phyloP scores from a whole-genome alignment of 1,139 yeast species.

The Fermentozyma sake region DNA sequence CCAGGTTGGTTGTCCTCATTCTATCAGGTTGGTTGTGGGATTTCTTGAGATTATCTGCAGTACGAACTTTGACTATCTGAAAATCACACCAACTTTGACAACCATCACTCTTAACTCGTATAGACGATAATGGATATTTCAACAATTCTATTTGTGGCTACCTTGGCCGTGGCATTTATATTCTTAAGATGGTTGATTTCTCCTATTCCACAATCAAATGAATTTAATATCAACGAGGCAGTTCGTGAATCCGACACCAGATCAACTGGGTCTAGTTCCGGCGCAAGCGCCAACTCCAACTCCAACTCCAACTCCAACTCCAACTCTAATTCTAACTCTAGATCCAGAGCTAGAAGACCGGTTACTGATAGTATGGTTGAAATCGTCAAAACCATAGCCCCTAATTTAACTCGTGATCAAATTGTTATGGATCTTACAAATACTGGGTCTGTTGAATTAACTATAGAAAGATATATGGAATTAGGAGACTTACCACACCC shows the following conservation, averaged over 20 bases:
- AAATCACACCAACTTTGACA: background rate
- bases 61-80: too few species aligned
- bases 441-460: slow-evolving; percentile 76
- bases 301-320: slow-evolving; percentile 8
- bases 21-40: too few species aligned
- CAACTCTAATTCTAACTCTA: slow-evolving; percentile 21
- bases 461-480: slow-evolving; percentile 67
- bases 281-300: slow-evolving; percentile 11
- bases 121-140: slow-evolving; percentile 45
- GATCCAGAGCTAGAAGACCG: slow-evolving; percentile 40
- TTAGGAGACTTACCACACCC: slow-evolving; percentile 66
- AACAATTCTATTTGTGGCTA: slow-evolving; percentile 45
- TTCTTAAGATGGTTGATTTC: slow-evolving; percentile 59
- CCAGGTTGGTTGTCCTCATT: too few species aligned
- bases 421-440: slow-evolving; percentile 59
- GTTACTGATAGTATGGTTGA: slow-evolving; percentile 83
- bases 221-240: slow-evolving; percentile 13
- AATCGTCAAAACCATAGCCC: slow-evolving; percentile 80
- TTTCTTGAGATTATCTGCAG: too few species aligned
- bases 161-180: slow-evolving; percentile 48
- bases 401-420: slow-evolving; percentile 65
- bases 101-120: too few species aligned
- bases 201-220: slow-evolving; percentile 43
- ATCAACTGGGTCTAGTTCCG: slow-evolving; percentile 3
- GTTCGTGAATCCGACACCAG: background rate